Conservation (phyloP, 345 rosid species). For the Citrus trifoliata region DNA sequence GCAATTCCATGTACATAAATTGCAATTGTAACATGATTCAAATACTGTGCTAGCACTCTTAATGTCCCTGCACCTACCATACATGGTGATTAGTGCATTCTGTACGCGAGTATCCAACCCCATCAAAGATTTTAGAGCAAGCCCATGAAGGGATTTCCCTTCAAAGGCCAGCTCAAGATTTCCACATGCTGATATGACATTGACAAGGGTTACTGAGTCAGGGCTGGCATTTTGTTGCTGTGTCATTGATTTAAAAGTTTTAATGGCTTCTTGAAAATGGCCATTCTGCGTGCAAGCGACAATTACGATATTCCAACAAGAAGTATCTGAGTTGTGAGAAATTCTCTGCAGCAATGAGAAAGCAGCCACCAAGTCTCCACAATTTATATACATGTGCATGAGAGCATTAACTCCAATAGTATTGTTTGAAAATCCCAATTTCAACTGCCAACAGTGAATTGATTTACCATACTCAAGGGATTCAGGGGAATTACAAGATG, state of each 20-base stretch:
- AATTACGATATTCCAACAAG: slow-evolving; percentile 54
- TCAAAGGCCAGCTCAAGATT: slow-evolving; percentile 35
- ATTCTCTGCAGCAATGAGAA: slow-evolving; percentile 25
- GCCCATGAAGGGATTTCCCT: slow-evolving; percentile 49
- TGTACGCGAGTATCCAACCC: slow-evolving; percentile 42
- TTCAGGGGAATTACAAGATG: slow-evolving; percentile 38
- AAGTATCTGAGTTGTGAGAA: slow-evolving; percentile 27
- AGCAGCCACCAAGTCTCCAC: slow-evolving; percentile 34
- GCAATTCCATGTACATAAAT: slow-evolving; percentile 73
- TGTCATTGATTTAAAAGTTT: slow-evolving; percentile 42
- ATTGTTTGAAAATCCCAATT: slow-evolving; percentile 37
- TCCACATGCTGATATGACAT: slow-evolving; percentile 46
- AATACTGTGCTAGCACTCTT: slow-evolving; percentile 46
- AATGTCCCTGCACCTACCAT: slow-evolving; percentile 50
- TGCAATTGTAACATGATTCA: slow-evolving; percentile 29
- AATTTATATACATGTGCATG: slow-evolving; percentile 38
- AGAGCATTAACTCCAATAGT: slow-evolving; percentile 34
- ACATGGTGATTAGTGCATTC: slow-evolving; percentile 62
- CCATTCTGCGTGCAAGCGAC: slow-evolving; percentile 32
- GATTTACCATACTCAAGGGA: slow-evolving; percentile 43
- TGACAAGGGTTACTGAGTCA: slow-evolving; percentile 43
- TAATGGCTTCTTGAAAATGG: slow-evolving; percentile 37
- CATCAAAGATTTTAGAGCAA: slow-evolving; percentile 38
- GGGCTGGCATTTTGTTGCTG: slow-evolving; percentile 22
- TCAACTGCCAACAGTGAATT: slow-evolving; percentile 45